These are phyloP conservation scores for Penicillium psychrosexuale DNA, from an alignment of 2,329 filamentous ascomycete genomes.

Conservation along the genomic window DNA sequence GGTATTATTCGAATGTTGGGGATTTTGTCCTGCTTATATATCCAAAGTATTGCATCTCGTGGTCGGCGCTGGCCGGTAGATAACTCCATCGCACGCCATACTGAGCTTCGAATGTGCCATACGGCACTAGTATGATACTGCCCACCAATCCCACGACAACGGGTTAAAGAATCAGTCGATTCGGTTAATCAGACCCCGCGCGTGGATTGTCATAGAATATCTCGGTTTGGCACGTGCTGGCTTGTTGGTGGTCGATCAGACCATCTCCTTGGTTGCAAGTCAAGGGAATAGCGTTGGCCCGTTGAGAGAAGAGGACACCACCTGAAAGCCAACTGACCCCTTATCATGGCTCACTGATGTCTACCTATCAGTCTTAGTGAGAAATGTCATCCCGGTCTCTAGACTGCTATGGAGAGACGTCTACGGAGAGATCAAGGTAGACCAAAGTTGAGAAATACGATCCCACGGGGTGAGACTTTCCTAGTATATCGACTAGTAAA, in stretches of 20 bases:
- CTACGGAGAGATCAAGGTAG: no score
- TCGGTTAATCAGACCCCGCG: neutral
- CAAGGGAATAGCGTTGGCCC: neutral
- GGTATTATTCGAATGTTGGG: neutral
- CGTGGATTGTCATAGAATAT: neutral
- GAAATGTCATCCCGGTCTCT: no score
- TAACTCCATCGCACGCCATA: slow-evolving; percentile 17
- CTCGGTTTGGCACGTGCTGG: neutral
- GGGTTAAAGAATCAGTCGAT: neutral
- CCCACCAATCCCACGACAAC: neutral
- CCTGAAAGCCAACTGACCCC: no score
- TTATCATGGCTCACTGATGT: no score
- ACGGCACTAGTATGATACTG: neutral
- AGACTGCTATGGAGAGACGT: no score
- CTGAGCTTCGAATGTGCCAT: slow-evolving; percentile 10
- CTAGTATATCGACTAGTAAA: no score
- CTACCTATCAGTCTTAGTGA: no score
- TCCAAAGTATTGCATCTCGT: neutral
- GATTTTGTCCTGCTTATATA: neutral
- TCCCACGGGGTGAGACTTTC: no score
- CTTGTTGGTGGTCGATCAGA: neutral
- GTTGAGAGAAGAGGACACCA: neutral
- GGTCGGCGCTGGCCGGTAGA: neutral
- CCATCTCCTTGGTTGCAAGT: neutral
- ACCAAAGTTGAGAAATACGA: no score